Percentiles rank a stretch among this genome's conserved stretches.
Evolutionary conservation across 495 filamentous ascomycete genomes (phyloP).

Genomic region (Baudoinia panamericana): DNA sequence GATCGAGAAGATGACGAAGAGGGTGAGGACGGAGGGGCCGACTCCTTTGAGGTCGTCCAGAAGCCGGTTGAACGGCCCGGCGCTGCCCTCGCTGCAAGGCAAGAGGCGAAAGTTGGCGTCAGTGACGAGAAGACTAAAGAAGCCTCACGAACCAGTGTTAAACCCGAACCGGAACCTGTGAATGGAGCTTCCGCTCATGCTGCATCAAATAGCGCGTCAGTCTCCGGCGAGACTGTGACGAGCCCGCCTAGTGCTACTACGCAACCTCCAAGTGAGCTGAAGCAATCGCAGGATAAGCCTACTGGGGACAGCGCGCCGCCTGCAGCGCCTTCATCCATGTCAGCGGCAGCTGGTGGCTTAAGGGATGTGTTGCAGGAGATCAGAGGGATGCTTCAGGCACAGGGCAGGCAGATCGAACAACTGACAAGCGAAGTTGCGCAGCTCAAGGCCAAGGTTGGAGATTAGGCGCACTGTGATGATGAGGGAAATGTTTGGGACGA

Average conservation of each 20-base stretch:
- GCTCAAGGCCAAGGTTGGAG: conserved; percentile 51
- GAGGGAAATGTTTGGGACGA: conserved; percentile 26
- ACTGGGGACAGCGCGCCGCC: conserved; percentile 28
- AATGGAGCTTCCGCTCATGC: conserved; percentile 1
- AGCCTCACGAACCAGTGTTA: background rate
- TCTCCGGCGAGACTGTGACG: conserved; percentile 22
- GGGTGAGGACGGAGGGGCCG: conserved; percentile 47
- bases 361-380: conserved; percentile 43
- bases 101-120: conserved; percentile 12
- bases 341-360: conserved; percentile 25
- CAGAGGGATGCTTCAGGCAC: conserved; percentile 48
- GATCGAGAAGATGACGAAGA: conserved; percentile 50
- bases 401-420: conserved; percentile 47
- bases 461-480: conserved; percentile 27
- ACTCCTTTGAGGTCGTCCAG: conserved; percentile 71
- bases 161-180: background rate
- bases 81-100: conserved; percentile 23
- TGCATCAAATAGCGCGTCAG: conserved; percentile 22
- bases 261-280: background rate
- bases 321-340: conserved; percentile 24
- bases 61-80: conserved; percentile 43
- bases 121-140: background rate
- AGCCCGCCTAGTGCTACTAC: conserved; percentile 10
- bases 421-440: conserved; percentile 56
- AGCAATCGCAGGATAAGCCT: conserved; percentile 21